Evolutionary conservation across 208 protist genomes (phyloP), one percentile per base, ranked within the genome.

Genomic region (Zelonia costaricensis): DNA sequence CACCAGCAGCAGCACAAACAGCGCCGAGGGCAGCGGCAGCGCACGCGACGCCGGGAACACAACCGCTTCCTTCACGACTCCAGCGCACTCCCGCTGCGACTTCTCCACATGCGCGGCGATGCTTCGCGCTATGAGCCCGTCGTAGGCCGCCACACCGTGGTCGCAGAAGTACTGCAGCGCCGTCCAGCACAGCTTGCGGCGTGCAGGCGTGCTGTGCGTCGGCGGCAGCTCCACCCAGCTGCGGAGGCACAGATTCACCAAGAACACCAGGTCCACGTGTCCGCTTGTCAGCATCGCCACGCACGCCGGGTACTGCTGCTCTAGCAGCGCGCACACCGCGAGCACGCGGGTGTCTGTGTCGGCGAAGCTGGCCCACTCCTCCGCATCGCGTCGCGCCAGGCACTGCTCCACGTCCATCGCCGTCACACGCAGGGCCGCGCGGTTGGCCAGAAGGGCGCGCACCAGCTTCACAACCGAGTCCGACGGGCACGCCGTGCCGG

Each of bases 231-330:
- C 38, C 55, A 86, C 16, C 79, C 84, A 90, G 25, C 59, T 64
- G 10, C 69, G 33, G 4, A 80, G 59, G 49, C 84, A 90, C 4
- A 90, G 63, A 30, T 71, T 47, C 7, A 65, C 64, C 22, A 86
- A 38, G 60, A 79, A 81, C 33, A 82, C 59, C 0, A 75, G 20
- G 53, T 90, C 84, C 4, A 86, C 70, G 31, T 76, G 68, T 9
- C 48, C 63, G 23, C 52, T 36, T 22, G 39, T 62, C 33, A 88
- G 53, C 9, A 76, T 20, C 8, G 30, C 20, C 0, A 8, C 16
- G 28, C 48, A 36, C 8, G 28, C 52, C 27, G 42, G 46, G 31
- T 59, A 27, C 4, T 61, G 16, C 15, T 20, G 3, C 8, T 65
- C 61, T 7, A 79, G 18, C 6, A 62, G 12, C 15, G 10, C 23